phyloP scores from a whole-genome alignment of 768 basidiomycete species.

The Boletus vermiculosoides region DNA sequence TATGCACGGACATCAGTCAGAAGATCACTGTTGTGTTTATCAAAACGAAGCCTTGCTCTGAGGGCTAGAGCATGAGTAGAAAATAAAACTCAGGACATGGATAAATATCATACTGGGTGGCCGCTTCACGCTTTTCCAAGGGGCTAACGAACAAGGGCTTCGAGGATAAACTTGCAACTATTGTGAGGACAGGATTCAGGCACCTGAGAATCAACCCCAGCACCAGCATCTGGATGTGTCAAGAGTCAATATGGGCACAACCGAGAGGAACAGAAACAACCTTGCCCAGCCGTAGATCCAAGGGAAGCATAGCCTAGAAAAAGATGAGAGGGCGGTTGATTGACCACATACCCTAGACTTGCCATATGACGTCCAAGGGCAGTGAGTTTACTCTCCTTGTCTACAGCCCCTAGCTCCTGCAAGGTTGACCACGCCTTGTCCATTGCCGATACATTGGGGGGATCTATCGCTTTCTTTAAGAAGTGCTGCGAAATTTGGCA shows the following conservation, averaged over 20 bases:
- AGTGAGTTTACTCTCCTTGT: constrained; percentile 61
- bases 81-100: not conserved
- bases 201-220: constrained; percentile 82
- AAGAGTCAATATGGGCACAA: constrained; percentile 1
- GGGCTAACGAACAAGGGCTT: constrained; percentile 86
- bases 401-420: constrained; percentile 76
- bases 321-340: not conserved
- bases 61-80: not conserved
- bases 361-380: constrained; percentile 82
- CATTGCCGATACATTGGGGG: constrained; percentile 73
- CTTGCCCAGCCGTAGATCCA: constrained; percentile 87
- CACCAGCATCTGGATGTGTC: constrained; percentile 71
- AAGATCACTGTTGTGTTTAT: constrained; percentile 74
- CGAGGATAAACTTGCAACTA: constrained; percentile 80
- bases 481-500: constrained; percentile 45
- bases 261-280: constrained; percentile 32
- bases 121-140: constrained; percentile 81
- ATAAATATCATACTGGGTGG: constrained; percentile 50
- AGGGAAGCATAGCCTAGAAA: constrained; percentile 72
- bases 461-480: constrained; percentile 75
- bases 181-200: constrained; percentile 74
- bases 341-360: constrained; percentile 11
- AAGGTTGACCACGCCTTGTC: constrained; percentile 74
- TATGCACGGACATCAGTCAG: constrained; percentile 81
- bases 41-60: constrained; percentile 74